Base-by-base conservation (phyloP, 2,329 filamentous ascomycete species). In the Cytospora chrysosperma region DNA sequence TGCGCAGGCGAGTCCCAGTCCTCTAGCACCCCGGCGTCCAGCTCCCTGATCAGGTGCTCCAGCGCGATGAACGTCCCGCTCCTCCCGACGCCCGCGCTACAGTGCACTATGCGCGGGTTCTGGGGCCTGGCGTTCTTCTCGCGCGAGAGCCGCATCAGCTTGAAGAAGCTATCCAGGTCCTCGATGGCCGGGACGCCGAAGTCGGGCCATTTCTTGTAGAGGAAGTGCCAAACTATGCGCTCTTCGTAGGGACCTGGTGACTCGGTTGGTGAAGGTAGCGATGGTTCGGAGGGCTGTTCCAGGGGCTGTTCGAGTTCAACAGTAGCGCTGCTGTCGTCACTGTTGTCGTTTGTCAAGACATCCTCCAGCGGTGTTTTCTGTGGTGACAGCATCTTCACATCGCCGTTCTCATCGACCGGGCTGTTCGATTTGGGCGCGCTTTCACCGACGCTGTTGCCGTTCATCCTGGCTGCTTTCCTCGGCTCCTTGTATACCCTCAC, bases 51-150 rank as follows among this genome's bases (percentile, higher is more conserved):
- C 28, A 99, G 85, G 75, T 96, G 92, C 76, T 98, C 95, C n/a
- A 99, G 84, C 1, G 92, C 90, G 71, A 99, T 97, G 73, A 98
- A 99, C 0, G 95, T 98, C 37, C 95, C 95, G 9, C 91, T 96
- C 61, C 95, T 87, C 15, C 95, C 95, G 17, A 99, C 94, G 47
- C 95, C 95, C 9, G 95, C 95, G 72, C 92, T 96, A 79, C 91
- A 93, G 75, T 93, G 90, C 13, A 93, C 85, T 64, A 98, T 88
- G 61, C 94, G 88, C 5, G 94, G 91, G 70, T 90, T 93, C 26
- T 81, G 75, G 8, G 80, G 78, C 9, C 78, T 77, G 1, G 78
- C 77, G 40, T 83, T 84, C 73, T 83, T 85, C 67, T 84, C 78
- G 26, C 84, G 81, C 2, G 89, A 91, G 2, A 92, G 80, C 10